A percentile compares a stretch with the other conserved stretches of the same genome.
Evolutionary conservation across 1,284 basidiomycete species (phyloP).

Genomic region (Tylopilus sp.): DNA sequence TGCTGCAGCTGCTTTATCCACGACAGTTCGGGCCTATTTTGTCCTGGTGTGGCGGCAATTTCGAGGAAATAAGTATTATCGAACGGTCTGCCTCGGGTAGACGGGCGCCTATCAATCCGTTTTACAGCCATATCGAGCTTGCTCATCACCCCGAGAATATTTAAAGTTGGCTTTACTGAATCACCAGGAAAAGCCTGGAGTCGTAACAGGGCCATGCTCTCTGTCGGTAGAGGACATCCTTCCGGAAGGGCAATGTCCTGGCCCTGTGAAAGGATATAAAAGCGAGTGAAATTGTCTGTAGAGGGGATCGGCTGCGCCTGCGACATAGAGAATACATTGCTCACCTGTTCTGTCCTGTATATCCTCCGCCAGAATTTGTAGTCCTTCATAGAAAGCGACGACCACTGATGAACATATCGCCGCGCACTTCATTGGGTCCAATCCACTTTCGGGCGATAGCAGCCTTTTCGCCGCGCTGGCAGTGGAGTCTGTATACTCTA

Average conservation of each 20-base stretch:
- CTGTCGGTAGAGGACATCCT: conserved; percentile 7
- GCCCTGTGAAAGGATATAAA: conserved; percentile 49
- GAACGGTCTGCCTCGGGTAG: conserved; percentile 45
- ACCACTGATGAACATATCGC: conserved; percentile 73
- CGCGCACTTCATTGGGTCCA: conserved; percentile 47
- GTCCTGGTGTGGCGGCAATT: conserved; percentile 27
- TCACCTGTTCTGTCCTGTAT: conserved; percentile 62
- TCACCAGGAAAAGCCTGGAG: conserved; percentile 20
- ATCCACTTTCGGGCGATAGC: conserved; percentile 27
- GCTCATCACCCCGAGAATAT: conserved; percentile 19
- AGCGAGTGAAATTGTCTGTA: conserved; percentile 62
- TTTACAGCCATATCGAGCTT: conserved; percentile 28
- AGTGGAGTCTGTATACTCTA: conserved; percentile 61
- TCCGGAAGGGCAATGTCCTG: conserved; percentile 29
- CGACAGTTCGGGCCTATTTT: conserved; percentile 5
- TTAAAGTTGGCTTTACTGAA: background rate
- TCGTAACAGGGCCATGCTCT: conserved; percentile 41
- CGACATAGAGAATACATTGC: background rate
- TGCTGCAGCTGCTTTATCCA: conserved; percentile 24
- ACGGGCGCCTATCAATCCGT: conserved; percentile 66
- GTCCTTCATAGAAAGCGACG: conserved; percentile 49
- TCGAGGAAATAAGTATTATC: conserved; percentile 61
- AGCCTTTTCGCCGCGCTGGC: conserved; percentile 62
- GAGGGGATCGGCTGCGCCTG: background rate
- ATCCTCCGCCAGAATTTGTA: conserved; percentile 53